Evolutionary conservation across 352 stramenopile genomes (phyloP), one percentile per base, ranked within the genome.

Genomic region (Pilasporangium apinafurcum): DNA sequence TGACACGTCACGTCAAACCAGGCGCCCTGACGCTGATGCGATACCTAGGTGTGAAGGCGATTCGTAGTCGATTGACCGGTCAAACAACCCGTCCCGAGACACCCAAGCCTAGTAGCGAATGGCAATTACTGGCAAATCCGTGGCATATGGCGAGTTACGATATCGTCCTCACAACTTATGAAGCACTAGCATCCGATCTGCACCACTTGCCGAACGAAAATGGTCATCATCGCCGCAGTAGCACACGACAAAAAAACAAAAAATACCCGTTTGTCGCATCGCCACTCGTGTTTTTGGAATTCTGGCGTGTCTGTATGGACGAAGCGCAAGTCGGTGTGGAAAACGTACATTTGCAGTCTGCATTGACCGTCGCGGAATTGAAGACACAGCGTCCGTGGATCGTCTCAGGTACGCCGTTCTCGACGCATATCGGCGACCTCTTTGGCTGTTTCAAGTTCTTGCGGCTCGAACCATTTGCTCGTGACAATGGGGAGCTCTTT

Each of bases 131-230:
- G 21, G 62, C 66, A 18, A 70, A 53, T 14, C 61, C 71, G 0
- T 39, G 62, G 14, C 27, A 62, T 5, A 54, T 97, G 26, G 77
- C 82, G n/a, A 62, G 74, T 16, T 92, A 83, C 22, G 89, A 98
- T 51, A 73, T 98, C n/a, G 77, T 97, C 12, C 58, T 98, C 14
- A 95, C 86, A 1, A 97, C 86, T 1, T 98, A 97, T 44, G 76
- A 94, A 51, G 68, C 71, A 4, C 65, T 98, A 7, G 72, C 66
- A 22, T 65, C 55, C 8, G 92, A 98, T 62, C 43, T 98, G 16
- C 56, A 78, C 24, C 77, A 97, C 44, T 37, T 89, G 4, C 68
- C 67, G 34, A 80, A 55, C 2, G 53, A 54, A 10, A 42, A 47
- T 20, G 60, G 49, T 14, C 44, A 50, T 25, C 48, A 59, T 36